Conservation (phyloP, 352 stramenopile genomes). For the Globisporangium polare region DNA sequence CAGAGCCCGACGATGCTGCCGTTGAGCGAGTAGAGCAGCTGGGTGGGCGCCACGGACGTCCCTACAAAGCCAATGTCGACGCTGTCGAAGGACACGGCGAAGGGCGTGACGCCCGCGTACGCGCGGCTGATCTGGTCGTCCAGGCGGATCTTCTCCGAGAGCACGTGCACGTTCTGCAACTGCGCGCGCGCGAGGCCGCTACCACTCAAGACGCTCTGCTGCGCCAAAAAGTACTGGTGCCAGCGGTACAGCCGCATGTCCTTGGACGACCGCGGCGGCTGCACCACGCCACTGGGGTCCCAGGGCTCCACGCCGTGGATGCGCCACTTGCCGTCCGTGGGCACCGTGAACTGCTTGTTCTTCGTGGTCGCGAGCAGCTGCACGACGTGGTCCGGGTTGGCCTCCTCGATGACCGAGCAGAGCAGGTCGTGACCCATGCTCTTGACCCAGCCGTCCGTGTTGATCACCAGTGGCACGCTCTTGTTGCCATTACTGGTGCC, state of each 20-base stretch:
- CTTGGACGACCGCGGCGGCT: conserved; percentile 72
- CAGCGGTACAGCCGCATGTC: conserved; percentile 78
- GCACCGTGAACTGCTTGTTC: conserved; percentile 83
- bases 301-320: conserved; percentile 63
- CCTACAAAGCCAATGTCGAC: conserved; percentile 60
- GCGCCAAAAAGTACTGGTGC: conserved; percentile 76
- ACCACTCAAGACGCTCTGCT: conserved; percentile 12
- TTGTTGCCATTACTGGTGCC: conserved; percentile 5
- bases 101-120: conserved; percentile 41
- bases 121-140: conserved; percentile 47
- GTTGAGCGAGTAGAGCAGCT: conserved; percentile 74
- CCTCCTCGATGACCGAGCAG: conserved; percentile 83
- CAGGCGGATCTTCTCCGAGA: conserved; percentile 64
- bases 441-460: conserved; percentile 98
- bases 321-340: conserved; percentile 38
- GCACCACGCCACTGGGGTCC: conserved; percentile 56
- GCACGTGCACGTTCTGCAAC: conserved; percentile 68
- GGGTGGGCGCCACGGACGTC: conserved; percentile 60
- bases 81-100: conserved; percentile 52
- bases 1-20: conserved; percentile 72
- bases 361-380: conserved; percentile 91
- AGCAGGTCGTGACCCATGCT: conserved; percentile 95
- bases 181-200: conserved; percentile 28
- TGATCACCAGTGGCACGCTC: conserved; percentile 90
- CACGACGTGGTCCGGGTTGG: conserved; percentile 89